Evolutionary conservation across 305 asterid genomes (phyloP).

Genomic region (Fraxinus latifolia): DNA sequence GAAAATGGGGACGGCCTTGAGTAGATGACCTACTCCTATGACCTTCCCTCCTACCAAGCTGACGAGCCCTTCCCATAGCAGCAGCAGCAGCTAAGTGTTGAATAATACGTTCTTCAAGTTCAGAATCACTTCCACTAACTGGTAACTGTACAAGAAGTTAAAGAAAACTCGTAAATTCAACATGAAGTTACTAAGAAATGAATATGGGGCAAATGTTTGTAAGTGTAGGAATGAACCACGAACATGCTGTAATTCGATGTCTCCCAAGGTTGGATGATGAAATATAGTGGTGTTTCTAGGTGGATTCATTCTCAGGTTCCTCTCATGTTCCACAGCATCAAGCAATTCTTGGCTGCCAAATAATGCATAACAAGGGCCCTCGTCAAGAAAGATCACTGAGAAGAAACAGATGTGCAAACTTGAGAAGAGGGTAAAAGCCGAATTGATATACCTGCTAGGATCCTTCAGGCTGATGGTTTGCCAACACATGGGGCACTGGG

Average conservation of each 20-base stretch:
- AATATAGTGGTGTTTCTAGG: slow-evolving; percentile 76
- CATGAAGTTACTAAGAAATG: neutral
- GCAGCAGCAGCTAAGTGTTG: slow-evolving; percentile 99
- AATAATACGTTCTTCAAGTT: slow-evolving; percentile 86
- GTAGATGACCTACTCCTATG: slow-evolving; percentile 67
- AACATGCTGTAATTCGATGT: slow-evolving; percentile 90
- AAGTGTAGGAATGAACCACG: slow-evolving; percentile 24
- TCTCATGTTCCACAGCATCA: slow-evolving; percentile 86
- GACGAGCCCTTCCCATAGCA: slow-evolving; percentile 94
- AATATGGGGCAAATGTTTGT: neutral
- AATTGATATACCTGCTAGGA: slow-evolving; percentile 53
- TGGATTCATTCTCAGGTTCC: slow-evolving; percentile 71
- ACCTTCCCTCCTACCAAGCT: slow-evolving; percentile 76
- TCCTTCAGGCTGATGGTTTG: slow-evolving; percentile 82
- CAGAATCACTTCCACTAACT: slow-evolving; percentile 75
- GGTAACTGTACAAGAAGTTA: slow-evolving; percentile 60
- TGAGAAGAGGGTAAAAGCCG: neutral
- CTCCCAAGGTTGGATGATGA: slow-evolving; percentile 93
- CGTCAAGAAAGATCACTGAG: neutral
- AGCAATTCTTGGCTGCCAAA: slow-evolving; percentile 89
- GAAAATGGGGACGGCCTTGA: slow-evolving; percentile 77
- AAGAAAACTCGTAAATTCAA: slow-evolving; percentile 30
- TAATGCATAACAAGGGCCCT: slow-evolving; percentile 2
- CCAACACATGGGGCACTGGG: slow-evolving; percentile 98
- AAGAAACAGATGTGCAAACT: slow-evolving; percentile 2